phyloP scores from a whole-genome alignment of 305 asterid genomes.

The Fraxinus ornus region DNA sequence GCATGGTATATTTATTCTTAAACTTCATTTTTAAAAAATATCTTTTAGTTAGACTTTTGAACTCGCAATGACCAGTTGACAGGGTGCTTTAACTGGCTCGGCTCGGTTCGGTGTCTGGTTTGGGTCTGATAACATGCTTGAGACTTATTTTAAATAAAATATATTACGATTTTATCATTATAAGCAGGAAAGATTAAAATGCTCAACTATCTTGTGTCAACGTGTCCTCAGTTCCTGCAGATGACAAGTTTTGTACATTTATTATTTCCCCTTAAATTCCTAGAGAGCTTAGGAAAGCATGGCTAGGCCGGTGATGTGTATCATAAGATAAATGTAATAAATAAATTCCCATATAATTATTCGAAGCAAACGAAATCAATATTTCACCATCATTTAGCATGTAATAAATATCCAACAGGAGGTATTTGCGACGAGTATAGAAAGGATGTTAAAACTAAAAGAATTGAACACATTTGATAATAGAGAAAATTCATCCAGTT shows the following conservation, averaged over 20 bases:
- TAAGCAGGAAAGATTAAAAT: not conserved
- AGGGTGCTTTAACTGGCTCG: not conserved
- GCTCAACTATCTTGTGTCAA: not conserved
- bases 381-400: slow-evolving; percentile 2
- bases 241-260: not conserved
- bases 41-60: too few relatives aligned
- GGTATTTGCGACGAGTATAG: not conserved
- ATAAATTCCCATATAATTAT: not conserved
- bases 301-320: not conserved
- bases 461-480: not conserved
- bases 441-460: not conserved
- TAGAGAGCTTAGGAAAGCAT: not conserved
- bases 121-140: not conserved
- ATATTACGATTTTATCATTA: too few relatives aligned
- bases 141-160: not conserved
- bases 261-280: not conserved
- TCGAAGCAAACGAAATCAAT: not conserved
- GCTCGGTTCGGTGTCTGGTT: not conserved
- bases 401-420: not conserved
- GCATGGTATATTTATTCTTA: too few relatives aligned
- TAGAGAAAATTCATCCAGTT: slow-evolving; percentile 1
- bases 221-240: not conserved
- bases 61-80: not conserved
- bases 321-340: not conserved
- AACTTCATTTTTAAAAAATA: too few relatives aligned